Evolutionary conservation across 345 rosid genomes (phyloP), one percentile per base, ranked within the genome.

Genomic region (Isatis tinctoria): DNA sequence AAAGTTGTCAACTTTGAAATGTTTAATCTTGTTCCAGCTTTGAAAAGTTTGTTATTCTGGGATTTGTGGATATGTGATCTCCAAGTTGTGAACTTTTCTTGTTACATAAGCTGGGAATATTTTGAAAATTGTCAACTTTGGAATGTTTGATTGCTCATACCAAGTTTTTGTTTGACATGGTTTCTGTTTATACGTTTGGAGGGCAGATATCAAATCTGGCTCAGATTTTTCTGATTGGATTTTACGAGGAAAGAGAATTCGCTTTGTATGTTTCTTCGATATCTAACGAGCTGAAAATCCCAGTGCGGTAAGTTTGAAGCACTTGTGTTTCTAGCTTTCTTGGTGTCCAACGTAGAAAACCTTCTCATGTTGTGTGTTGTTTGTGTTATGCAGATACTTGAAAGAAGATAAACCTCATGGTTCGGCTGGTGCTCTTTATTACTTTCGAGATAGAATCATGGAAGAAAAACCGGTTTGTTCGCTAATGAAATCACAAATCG

Each of bases 341-440:
- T 41, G 33, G 16, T 62, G 33, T 51, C 8, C 36, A 37, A 2
- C 49, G 47, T 54, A 47, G 5, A 20, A 11, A 30, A 36, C 36
- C 32, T 13, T 66, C 52, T 44, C 13, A 44, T 27, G 41, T 28
- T 41, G 32, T 41, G 32, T 56, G 63, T 35, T 39, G 65, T 22
- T 22, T 59, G 20, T 87, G 90, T 71, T 62, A 5, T 54, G 65
- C 45, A 75, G 79, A 69, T 91, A 91, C 83, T 82, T 87, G 85
- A 89, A 85, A 79, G 97, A 91, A 82, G 90, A 89, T 72, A 87
- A 82, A 51, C 96, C 96, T 2, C 90, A 84, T 60, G 97, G 97
- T 68, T 92, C 92, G 0, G 97, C 97, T 63, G 97, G 97, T 71
- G 93, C 90, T 43, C 91, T 92, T 70, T 86, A 84, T 78, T 79